Conservation (phyloP, 1,284 basidiomycete genomes). For the Phaffia rhodozyma region DNA sequence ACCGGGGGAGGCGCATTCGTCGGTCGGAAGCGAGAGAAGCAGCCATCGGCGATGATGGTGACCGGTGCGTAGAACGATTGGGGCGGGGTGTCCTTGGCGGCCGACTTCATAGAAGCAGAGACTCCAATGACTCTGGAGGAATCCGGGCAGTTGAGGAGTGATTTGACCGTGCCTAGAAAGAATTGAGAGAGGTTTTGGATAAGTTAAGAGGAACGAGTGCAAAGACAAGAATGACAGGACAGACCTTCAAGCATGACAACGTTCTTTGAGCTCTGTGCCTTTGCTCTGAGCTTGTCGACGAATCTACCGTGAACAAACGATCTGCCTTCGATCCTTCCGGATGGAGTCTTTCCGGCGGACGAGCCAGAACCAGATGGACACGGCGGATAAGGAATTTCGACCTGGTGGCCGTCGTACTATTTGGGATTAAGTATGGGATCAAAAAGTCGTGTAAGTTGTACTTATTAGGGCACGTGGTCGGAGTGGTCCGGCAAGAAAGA, state of each 20-base stretch:
- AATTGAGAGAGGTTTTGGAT: conserved; percentile 45
- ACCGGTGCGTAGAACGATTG: conserved; percentile 50
- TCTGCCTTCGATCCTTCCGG: conserved; percentile 12
- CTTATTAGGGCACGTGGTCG: conserved; percentile 63
- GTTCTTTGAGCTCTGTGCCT: neutral
- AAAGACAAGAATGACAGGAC: neutral
- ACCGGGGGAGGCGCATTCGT: conserved; percentile 43
- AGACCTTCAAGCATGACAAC: conserved; percentile 11
- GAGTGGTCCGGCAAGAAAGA: conserved; percentile 41
- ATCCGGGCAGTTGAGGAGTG: conserved; percentile 52
- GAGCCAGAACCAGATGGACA: neutral
- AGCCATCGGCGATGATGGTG: conserved; percentile 86
- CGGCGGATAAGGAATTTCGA: conserved; percentile 16
- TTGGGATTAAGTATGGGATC: neutral
- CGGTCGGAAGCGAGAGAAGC: conserved; percentile 72
- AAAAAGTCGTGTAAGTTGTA: conserved; percentile 83
- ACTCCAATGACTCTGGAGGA: conserved; percentile 53
- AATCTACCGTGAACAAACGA: conserved; percentile 16
- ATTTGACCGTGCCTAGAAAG: conserved; percentile 69
- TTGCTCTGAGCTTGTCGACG: conserved; percentile 10
- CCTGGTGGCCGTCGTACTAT: conserved; percentile 13
- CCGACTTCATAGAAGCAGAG: conserved; percentile 39
- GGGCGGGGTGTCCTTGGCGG: conserved; percentile 3
- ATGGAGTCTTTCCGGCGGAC: neutral
- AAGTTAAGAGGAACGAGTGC: neutral